phyloP scores from a whole-genome alignment of 306 rosid genomes.

The Castanea mollissima region DNA sequence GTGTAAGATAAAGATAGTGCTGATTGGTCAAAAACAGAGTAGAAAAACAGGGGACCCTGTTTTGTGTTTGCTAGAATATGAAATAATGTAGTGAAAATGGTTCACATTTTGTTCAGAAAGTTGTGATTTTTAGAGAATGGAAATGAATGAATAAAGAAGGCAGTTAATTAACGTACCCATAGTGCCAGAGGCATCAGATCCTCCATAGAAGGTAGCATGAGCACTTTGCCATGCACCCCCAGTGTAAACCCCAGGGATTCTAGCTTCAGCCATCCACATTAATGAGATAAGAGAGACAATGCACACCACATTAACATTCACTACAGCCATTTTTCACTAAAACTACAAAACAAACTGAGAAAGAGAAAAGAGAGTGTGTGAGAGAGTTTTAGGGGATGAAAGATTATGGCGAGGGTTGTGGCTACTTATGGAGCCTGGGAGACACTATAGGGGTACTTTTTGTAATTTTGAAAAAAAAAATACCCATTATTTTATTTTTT shows the following conservation, averaged over 20 bases:
- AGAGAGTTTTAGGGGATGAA: constrained; percentile 25
- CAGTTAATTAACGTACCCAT: constrained; percentile 55
- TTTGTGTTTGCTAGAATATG: not conserved
- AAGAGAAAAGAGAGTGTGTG: not conserved
- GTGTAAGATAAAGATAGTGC: not conserved
- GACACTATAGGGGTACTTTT: constrained; percentile 21
- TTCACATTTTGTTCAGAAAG: not conserved
- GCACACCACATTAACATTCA: constrained; percentile 27
- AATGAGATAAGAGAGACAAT: constrained; percentile 38
- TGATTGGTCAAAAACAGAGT: not conserved
- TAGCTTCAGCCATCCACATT: constrained; percentile 46
- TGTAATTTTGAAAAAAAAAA: constrained; percentile 30
- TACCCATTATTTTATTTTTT: not conserved
- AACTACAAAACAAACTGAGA: not conserved
- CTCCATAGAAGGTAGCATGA: constrained; percentile 96
- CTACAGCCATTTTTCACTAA: constrained; percentile 33
- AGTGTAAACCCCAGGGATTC: constrained; percentile 73
- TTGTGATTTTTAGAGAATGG: not conserved
- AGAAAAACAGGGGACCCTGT: not conserved
- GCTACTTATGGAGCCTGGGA: constrained; percentile 58
- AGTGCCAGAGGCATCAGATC: constrained; percentile 95
- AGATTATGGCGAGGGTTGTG: constrained; percentile 14
- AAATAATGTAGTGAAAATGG: not conserved
- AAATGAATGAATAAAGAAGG: not conserved
- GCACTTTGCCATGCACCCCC: constrained; percentile 78